Conservation (phyloP, 345 rosid genomes). For the Orychophragmus violaceus region DNA sequence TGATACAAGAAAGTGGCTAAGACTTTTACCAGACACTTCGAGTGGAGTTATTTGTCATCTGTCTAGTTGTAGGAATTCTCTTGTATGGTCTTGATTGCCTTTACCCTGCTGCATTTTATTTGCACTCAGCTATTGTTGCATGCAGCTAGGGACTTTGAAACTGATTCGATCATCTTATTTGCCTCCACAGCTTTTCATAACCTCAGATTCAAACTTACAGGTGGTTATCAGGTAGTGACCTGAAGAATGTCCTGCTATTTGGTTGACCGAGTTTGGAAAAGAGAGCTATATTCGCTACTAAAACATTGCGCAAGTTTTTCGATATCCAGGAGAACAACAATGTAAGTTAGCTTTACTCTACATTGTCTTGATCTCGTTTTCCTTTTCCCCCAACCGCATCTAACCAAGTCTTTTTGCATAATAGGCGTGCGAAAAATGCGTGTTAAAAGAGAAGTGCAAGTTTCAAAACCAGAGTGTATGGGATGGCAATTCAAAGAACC, state of each 20-base stretch:
- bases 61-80: neutral
- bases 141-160: neutral
- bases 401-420: constrained; percentile 12
- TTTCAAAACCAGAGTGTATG: constrained; percentile 49
- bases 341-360: constrained; percentile 29
- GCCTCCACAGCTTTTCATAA: neutral
- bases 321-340: constrained; percentile 47
- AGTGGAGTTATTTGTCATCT: neutral
- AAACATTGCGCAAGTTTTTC: constrained; percentile 55
- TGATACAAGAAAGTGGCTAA: neutral
- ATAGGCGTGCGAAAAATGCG: constrained; percentile 63
- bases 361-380: neutral
- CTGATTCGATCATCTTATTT: neutral
- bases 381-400: neutral
- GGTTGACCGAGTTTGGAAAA: constrained; percentile 67
- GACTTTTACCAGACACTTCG: no score
- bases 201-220: constrained; percentile 37
- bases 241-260: constrained; percentile 53
- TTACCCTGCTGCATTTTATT: neutral
- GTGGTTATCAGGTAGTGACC: constrained; percentile 70
- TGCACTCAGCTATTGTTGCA: neutral
- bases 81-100: neutral
- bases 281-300: constrained; percentile 53
- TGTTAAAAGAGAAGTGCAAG: constrained; percentile 51
- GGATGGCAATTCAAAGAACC: constrained; percentile 33